phyloP scores from a whole-genome alignment of 768 basidiomycete genomes.

The Lactifluus rugatus region DNA sequence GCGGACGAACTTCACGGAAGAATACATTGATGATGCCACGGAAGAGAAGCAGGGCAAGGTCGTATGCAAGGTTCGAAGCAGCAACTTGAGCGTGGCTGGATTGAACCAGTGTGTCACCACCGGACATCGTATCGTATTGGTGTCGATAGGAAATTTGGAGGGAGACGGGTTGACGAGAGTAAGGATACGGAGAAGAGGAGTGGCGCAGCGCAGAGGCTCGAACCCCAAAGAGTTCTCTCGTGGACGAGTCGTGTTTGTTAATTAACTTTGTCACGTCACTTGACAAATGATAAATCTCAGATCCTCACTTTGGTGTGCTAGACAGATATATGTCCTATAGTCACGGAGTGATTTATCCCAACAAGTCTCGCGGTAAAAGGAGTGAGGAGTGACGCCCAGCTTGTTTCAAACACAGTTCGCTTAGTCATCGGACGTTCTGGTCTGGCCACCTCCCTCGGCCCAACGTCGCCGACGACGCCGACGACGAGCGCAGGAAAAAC shows the following conservation, averaged over 20 bases:
- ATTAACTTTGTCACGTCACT: no score
- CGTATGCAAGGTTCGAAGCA: conserved; percentile 37
- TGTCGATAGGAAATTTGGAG: background rate
- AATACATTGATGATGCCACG: conserved; percentile 79
- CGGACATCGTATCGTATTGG: conserved; percentile 22
- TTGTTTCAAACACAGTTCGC: background rate
- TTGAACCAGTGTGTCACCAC: background rate
- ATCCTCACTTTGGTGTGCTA: no score
- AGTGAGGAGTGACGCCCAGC: no score
- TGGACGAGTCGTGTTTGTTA: background rate
- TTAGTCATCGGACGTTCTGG: conserved; percentile 9
- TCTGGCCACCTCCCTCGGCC: background rate
- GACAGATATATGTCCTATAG: no score
- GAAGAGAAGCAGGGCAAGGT: conserved; percentile 77
- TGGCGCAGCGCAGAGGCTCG: background rate
- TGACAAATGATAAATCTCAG: no score
- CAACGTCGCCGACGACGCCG: conserved; percentile 13
- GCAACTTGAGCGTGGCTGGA: background rate
- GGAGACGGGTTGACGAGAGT: background rate
- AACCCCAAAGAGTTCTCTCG: background rate
- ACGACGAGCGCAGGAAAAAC: conserved; percentile 4
- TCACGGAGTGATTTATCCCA: no score
- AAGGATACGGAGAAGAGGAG: background rate
- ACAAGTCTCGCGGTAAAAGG: no score
- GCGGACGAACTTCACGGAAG: conserved; percentile 88